phyloP scores from a whole-genome alignment of 2,329 filamentous ascomycete genomes.

The Pseudocercospora macadamiae region DNA sequence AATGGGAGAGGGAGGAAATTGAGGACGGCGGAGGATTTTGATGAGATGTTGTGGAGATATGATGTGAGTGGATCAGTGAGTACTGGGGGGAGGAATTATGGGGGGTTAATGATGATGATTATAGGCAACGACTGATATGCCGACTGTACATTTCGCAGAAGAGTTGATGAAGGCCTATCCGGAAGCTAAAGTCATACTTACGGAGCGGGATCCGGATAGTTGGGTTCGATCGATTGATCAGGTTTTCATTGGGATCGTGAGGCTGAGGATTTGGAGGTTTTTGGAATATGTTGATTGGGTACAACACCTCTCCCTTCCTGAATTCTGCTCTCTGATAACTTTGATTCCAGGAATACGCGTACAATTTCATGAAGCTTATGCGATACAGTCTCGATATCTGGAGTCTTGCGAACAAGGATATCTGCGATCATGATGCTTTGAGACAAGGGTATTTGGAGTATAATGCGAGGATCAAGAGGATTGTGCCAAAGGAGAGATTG shows the following conservation, averaged over 20 bases:
- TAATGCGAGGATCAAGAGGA: not conserved
- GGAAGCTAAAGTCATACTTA: conserved; percentile 67
- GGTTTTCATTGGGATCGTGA: not conserved
- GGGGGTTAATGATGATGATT: conserved; percentile 15
- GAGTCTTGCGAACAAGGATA: not conserved
- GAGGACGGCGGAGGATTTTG: not conserved
- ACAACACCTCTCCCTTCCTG: no score
- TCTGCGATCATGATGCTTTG: not conserved
- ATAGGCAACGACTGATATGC: conserved; percentile 12
- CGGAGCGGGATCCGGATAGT: not conserved
- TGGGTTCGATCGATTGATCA: not conserved
- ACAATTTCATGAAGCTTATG: not conserved
- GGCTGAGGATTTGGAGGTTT: not conserved
- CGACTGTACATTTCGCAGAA: not conserved
- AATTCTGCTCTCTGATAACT: not conserved
- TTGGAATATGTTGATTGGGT: not conserved
- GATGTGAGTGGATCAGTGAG: not conserved
- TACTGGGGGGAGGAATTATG: conserved; percentile 30
- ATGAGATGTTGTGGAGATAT: not conserved
- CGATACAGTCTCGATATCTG: not conserved
- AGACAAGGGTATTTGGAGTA: conserved; percentile 7
- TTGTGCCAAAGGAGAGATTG: conserved; percentile 2
- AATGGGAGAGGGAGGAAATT: not conserved
- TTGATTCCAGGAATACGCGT: not conserved
- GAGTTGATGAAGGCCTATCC: conserved; percentile 57